phyloP scores from a whole-genome alignment of 129 eudicot genomes.

The Tanacetum coccineum region DNA sequence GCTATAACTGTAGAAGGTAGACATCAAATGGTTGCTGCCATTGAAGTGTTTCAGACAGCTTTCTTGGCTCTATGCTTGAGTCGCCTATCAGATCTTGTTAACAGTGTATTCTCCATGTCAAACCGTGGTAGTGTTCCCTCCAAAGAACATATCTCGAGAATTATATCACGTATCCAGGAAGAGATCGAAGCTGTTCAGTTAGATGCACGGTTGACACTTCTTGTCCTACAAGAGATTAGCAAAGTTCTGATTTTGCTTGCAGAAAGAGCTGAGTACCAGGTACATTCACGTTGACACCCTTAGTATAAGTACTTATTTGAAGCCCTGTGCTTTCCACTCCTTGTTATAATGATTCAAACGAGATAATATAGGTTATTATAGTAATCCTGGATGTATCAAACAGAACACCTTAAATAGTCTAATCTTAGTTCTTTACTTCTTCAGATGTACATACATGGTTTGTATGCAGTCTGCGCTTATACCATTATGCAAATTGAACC shows the following conservation, averaged over 20 bases:
- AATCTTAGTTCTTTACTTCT: neutral
- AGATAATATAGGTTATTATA: neutral
- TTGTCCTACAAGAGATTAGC: constrained; percentile 77
- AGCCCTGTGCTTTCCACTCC: neutral
- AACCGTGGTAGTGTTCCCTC: constrained; percentile 90
- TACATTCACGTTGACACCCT: constrained; percentile 21
- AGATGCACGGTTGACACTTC: constrained; percentile 84
- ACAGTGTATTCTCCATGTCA: constrained; percentile 70
- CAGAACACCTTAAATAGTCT: neutral
- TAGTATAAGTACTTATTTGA: neutral
- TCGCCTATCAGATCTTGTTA: constrained; percentile 83
- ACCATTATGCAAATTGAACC: constrained; percentile 2
- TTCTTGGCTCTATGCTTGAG: constrained; percentile 70
- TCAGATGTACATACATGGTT: neutral
- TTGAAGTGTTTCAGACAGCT: constrained; percentile 76
- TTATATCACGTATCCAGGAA: constrained; percentile 76
- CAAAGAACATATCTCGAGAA: constrained; percentile 77
- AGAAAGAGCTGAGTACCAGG: constrained; percentile 95
- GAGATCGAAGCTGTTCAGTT: constrained; percentile 85
- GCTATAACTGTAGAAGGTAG: constrained; percentile 75
- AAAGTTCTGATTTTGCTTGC: constrained; percentile 81
- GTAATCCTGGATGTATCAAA: neutral
- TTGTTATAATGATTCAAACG: neutral
- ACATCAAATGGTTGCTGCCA: constrained; percentile 73
- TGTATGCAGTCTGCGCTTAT: constrained; percentile 5